These are phyloP conservation scores for Lactarius quietus DNA, from an alignment of 768 basidiomycete genomes.

Conservation along the genomic window DNA sequence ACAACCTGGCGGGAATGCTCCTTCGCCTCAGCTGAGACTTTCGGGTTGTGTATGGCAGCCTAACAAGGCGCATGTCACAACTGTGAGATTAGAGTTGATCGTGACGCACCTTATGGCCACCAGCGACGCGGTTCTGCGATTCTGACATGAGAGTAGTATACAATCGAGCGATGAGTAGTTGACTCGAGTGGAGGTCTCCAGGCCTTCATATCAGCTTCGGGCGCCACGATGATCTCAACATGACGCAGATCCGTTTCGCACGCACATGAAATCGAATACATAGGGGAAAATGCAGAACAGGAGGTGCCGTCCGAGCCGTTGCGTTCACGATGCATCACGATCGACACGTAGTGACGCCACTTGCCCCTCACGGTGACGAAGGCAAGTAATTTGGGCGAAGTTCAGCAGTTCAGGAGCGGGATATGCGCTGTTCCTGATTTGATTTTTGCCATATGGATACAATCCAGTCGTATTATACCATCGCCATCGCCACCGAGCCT, in stretches of 20 bases:
- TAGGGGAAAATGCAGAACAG: too few species aligned
- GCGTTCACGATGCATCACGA: too few species aligned
- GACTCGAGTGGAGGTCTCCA: neutral
- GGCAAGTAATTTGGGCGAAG: too few species aligned
- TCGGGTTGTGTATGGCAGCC: conserved; percentile 34
- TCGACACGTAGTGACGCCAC: too few species aligned
- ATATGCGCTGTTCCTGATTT: neutral
- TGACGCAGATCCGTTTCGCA: neutral
- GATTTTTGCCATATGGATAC: neutral
- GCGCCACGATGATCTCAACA: conserved; percentile 1
- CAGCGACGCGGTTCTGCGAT: conserved; percentile 7
- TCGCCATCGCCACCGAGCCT: conserved; percentile 3
- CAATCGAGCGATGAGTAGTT: neutral
- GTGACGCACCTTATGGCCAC: conserved; percentile 10
- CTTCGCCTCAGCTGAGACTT: conserved; percentile 34
- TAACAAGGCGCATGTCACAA: neutral
- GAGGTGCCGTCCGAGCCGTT: too few species aligned
- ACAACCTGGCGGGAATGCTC: conserved; percentile 31
- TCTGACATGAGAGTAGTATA: neutral
- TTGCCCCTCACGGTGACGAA: too few species aligned
- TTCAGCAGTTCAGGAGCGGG: too few species aligned
- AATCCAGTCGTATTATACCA: conserved; percentile 1
- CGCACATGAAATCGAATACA: neutral
- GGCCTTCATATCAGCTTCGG: neutral
- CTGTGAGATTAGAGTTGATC: neutral